These are phyloP conservation scores for Mortierella sp. DNA, from an alignment of 371 early-diverging fungal genomes.

Conservation along the genomic window DNA sequence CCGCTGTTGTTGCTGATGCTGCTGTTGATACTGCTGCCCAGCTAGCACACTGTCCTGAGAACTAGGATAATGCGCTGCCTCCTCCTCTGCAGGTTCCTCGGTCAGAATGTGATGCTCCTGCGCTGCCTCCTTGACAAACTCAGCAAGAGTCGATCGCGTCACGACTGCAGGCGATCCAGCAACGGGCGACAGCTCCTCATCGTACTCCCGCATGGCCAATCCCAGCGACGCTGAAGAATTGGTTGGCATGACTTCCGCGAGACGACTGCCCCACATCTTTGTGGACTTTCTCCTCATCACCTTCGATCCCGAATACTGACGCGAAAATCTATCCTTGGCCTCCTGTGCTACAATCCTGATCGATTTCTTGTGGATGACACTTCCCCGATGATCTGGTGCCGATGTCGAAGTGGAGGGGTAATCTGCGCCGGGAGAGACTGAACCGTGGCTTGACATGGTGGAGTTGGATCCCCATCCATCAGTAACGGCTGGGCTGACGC, in stretches of 20 bases:
- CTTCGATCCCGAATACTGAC: constrained; percentile 55
- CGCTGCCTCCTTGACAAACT: constrained; percentile 42
- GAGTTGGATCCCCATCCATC: constrained; percentile 55
- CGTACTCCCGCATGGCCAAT: constrained; percentile 31
- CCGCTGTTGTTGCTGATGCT: constrained; percentile 26
- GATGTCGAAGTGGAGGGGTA: background rate
- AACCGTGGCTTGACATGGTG: constrained; percentile 37
- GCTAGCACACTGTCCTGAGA: constrained; percentile 10
- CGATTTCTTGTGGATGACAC: constrained; percentile 65
- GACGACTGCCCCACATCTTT: constrained; percentile 73
- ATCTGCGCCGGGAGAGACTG: constrained; percentile 17
- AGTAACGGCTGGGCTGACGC: constrained; percentile 29
- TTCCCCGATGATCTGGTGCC: constrained; percentile 28
- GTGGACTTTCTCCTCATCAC: constrained; percentile 66
- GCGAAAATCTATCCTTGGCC: constrained; percentile 57
- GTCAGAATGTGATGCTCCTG: constrained; percentile 46
- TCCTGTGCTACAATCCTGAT: constrained; percentile 70
- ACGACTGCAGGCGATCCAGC: constrained; percentile 42
- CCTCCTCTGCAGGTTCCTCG: constrained; percentile 1
- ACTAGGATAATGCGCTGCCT: background rate
- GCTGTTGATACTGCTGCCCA: background rate
- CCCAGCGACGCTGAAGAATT: constrained; percentile 42
- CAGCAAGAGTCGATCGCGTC: constrained; percentile 36
- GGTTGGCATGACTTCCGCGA: constrained; percentile 70
- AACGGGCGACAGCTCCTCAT: constrained; percentile 43